These are phyloP conservation scores for Rhododendron kiyosumense DNA, from an alignment of 148 eudicot genomes.

Conservation along the genomic window DNA sequence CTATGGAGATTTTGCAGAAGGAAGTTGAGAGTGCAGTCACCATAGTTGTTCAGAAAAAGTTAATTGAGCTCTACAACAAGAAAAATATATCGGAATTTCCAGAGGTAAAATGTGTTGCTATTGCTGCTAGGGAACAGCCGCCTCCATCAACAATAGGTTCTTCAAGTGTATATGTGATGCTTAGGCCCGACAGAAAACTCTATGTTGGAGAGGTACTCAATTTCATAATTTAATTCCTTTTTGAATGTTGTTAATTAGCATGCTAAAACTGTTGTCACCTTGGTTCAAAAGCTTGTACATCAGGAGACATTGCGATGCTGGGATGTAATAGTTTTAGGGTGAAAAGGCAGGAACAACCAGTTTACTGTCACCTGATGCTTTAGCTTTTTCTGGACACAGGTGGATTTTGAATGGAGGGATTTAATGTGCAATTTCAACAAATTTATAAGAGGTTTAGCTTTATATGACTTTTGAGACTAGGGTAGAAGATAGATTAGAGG, in stretches of 20 bases:
- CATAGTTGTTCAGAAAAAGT: slow-evolving; percentile 46
- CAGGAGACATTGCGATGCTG: not conserved
- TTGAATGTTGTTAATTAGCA: not conserved
- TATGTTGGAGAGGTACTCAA: slow-evolving; percentile 82
- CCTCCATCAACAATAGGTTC: slow-evolving; percentile 90
- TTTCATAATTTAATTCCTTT: not conserved
- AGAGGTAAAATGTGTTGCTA: slow-evolving; percentile 39
- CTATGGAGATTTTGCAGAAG: slow-evolving; percentile 27
- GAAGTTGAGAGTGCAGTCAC: slow-evolving; percentile 51
- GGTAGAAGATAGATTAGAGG: not conserved
- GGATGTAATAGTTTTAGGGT: not conserved
- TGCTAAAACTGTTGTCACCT: not conserved
- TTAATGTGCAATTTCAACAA: not conserved
- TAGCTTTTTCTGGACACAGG: not conserved
- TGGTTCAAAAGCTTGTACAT: not conserved
- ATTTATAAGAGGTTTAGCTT: not conserved
- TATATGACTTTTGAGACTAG: not conserved
- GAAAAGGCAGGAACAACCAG: not conserved
- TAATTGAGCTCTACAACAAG: slow-evolving; percentile 40
- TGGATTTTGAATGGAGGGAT: not conserved
- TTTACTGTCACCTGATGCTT: not conserved
- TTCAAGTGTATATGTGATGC: slow-evolving; percentile 85
- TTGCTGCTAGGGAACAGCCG: slow-evolving; percentile 77
- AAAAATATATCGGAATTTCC: slow-evolving; percentile 24
- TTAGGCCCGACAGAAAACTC: slow-evolving; percentile 67